phyloP scores from a whole-genome alignment of 306 rosid species.

The Coriaria nepalensis region DNA sequence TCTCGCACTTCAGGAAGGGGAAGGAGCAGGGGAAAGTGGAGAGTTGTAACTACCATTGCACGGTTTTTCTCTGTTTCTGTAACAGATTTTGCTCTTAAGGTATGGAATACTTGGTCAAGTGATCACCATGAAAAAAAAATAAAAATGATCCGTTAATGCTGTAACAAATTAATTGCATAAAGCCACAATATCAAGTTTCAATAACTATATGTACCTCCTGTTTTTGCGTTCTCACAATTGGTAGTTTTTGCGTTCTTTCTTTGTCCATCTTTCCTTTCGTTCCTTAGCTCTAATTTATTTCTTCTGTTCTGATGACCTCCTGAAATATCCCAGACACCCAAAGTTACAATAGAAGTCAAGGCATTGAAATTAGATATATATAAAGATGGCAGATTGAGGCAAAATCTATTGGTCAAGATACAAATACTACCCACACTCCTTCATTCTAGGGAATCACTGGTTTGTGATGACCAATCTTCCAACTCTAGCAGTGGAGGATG shows the following conservation, averaged over 20 bases:
- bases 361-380: conserved; percentile 70
- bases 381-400: conserved; percentile 56
- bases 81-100: conserved; percentile 89
- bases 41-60: conserved; percentile 73
- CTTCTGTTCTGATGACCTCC: conserved; percentile 18
- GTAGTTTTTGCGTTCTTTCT: conserved; percentile 1
- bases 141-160: too few relatives aligned
- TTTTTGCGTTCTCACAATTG: too few relatives aligned
- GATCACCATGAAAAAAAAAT: too few relatives aligned
- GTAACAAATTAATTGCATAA: too few relatives aligned
- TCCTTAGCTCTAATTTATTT: too few relatives aligned
- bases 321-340: conserved; percentile 63
- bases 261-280: conserved; percentile 6
- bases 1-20: conserved; percentile 69
- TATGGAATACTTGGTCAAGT: too few relatives aligned
- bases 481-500: conserved; percentile 42
- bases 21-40: conserved; percentile 90
- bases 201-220: too few relatives aligned
- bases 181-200: too few relatives aligned
- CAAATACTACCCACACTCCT: conserved; percentile 56
- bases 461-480: conserved; percentile 51
- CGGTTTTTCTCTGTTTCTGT: conserved; percentile 81
- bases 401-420: conserved; percentile 67
- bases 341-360: conserved; percentile 67
- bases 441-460: conserved; percentile 66